Percentiles rank a stretch among this genome's conserved stretches.
Conservation (phyloP, 2,329 filamentous ascomycete species). For the Endothia cerciana region DNA sequence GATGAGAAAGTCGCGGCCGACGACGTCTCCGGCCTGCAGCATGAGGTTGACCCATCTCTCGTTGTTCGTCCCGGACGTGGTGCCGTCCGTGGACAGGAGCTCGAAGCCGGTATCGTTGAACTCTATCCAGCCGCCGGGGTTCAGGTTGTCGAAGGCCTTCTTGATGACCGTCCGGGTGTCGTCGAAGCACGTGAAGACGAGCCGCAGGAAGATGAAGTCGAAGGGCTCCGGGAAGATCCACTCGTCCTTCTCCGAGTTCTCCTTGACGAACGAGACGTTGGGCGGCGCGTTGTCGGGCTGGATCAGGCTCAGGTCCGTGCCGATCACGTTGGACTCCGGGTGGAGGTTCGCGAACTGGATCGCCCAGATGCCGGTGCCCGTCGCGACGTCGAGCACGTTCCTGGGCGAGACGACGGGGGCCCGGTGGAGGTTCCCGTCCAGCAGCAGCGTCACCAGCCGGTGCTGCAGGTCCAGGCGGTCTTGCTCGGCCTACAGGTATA, state of each 20-base stretch:
- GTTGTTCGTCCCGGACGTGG: conserved; percentile 38
- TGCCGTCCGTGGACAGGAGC: conserved; percentile 37
- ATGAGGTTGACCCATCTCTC: conserved; percentile 40
- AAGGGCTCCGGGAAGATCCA: conserved; percentile 54
- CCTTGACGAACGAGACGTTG: conserved; percentile 58
- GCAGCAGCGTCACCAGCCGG: conserved; percentile 45
- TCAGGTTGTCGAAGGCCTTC: conserved; percentile 48
- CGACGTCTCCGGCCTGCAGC: conserved; percentile 1
- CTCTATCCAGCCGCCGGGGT: conserved; percentile 46
- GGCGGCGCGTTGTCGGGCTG: conserved; percentile 49
- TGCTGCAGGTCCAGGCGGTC: conserved; percentile 44
- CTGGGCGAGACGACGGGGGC: conserved; percentile 48
- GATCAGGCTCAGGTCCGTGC: conserved; percentile 51
- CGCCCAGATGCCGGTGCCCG: conserved; percentile 54
- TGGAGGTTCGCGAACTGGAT: conserved; percentile 49
- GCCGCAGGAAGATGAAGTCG: conserved; percentile 56
- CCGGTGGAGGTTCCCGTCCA: conserved; percentile 47
- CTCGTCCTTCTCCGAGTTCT: conserved; percentile 54
- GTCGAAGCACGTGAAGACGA: conserved; percentile 53
- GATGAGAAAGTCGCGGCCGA: conserved; percentile 31
- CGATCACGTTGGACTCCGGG: conserved; percentile 43
- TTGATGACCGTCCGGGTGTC: conserved; percentile 51
- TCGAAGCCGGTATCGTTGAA: conserved; percentile 39
- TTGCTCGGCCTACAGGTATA: conserved; percentile 33
- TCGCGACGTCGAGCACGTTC: conserved; percentile 52